These are phyloP conservation scores for Nicotiana otophora DNA, from an alignment of 257 asterid species.

Conservation along the genomic window DNA sequence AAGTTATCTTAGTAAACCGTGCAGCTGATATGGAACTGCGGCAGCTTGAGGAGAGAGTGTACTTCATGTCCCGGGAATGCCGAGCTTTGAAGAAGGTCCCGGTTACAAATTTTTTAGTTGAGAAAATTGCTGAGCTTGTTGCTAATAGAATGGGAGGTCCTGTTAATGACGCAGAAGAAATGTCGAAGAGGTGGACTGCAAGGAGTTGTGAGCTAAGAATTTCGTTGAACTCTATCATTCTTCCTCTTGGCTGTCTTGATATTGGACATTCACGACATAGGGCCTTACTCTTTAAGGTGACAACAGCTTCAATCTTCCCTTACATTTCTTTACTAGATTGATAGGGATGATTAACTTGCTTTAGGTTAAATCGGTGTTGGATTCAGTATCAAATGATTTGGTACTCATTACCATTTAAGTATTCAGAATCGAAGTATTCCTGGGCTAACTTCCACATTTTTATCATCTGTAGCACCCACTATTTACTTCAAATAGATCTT, in stretches of 20 bases:
- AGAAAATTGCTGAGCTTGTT: conserved; percentile 74
- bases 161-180: conserved; percentile 82
- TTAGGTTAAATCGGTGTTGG: background rate
- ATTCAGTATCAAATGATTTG: conserved; percentile 6
- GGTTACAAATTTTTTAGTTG: conserved; percentile 47
- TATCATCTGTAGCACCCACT: background rate
- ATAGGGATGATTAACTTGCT: background rate
- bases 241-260: conserved; percentile 90
- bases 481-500: background rate
- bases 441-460: background rate
- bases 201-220: conserved; percentile 62
- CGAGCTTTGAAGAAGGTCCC: conserved; percentile 44
- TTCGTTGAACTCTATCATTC: conserved; percentile 44
- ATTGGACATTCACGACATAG: conserved; percentile 97
- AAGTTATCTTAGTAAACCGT: conserved; percentile 80
- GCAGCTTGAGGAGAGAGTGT: conserved; percentile 78
- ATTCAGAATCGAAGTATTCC: background rate
- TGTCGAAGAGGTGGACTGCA: conserved; percentile 71
- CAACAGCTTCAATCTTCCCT: conserved; percentile 18
- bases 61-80: conserved; percentile 50
- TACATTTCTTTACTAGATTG: conserved; percentile 10
- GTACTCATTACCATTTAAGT: background rate
- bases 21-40: conserved; percentile 57
- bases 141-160: conserved; percentile 94
- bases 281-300: conserved; percentile 96